A percentile compares a stretch with the other conserved stretches of the same genome.
phyloP scores from a whole-genome alignment of 441 rosid species.

The Oxalis stricta region DNA sequence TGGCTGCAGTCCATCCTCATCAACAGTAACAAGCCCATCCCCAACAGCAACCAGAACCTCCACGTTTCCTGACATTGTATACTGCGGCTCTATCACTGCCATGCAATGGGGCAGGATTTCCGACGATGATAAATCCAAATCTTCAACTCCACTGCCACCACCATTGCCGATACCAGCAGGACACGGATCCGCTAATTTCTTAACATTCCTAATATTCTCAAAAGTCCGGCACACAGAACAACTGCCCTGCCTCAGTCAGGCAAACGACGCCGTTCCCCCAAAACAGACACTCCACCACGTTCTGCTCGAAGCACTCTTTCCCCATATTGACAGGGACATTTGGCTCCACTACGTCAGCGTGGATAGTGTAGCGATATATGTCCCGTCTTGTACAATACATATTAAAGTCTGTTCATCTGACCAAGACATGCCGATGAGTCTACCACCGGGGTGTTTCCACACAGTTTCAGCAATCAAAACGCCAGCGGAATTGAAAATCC shows the following conservation, averaged over 20 bases:
- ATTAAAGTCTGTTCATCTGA: constrained; percentile 73
- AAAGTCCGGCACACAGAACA: constrained; percentile 64
- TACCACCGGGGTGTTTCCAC: constrained; percentile 93
- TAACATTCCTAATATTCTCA: constrained; percentile 28
- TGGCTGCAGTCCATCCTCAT: constrained; percentile 68
- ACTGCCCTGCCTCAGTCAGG: constrained; percentile 59
- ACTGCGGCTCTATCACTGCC: constrained; percentile 87
- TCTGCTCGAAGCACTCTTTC: constrained; percentile 81
- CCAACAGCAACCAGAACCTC: constrained; percentile 63
- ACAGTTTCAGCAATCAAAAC: constrained; percentile 62
- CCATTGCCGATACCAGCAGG: constrained; percentile 28
- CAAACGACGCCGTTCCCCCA: constrained; percentile 95
- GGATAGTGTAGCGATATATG: constrained; percentile 72
- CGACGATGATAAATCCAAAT: constrained; percentile 7
- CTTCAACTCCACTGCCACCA: constrained; percentile 17
- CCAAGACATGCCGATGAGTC: constrained; percentile 93
- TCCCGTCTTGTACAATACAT: constrained; percentile 90
- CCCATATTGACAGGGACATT: constrained; percentile 41
- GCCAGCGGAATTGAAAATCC: constrained; percentile 87
- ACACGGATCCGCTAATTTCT: constrained; percentile 46
- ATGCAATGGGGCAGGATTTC: too few relatives aligned
- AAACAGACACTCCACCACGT: constrained; percentile 76
- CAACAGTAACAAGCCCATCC: constrained; percentile 51
- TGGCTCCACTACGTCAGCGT: constrained; percentile 66
- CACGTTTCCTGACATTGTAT: constrained; percentile 72